Evolutionary conservation across 139 green algal genomes (phyloP).

Genomic region (Pseudopediastrum boryanum): DNA sequence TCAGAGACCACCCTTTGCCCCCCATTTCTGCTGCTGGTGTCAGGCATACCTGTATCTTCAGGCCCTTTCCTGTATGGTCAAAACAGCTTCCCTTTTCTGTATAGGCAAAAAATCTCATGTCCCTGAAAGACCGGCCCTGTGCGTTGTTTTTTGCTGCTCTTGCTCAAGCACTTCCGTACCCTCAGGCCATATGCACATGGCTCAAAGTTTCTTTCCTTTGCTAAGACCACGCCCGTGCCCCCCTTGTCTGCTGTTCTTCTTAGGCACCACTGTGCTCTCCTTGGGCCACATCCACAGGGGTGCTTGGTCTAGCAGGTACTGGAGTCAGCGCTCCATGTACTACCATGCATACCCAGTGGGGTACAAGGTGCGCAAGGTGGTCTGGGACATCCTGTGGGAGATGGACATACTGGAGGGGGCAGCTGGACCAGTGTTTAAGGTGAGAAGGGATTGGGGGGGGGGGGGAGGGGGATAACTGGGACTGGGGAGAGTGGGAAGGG

Average conservation of each 20-base stretch:
- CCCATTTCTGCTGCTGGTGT: too few relatives aligned
- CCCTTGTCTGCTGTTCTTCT: not conserved
- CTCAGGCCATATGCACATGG: too few relatives aligned
- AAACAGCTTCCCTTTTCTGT: not conserved
- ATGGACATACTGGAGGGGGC: conserved; percentile 12
- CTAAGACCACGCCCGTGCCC: too few relatives aligned
- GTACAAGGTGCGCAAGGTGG: conserved; percentile 1
- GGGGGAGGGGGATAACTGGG: too few relatives aligned
- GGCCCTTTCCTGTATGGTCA: not conserved
- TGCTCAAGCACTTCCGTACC: not conserved
- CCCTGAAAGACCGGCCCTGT: not conserved
- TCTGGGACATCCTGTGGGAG: not conserved
- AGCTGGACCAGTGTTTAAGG: not conserved
- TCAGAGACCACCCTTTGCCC: too few relatives aligned
- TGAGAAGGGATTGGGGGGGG: too few relatives aligned
- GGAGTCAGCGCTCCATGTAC: not conserved
- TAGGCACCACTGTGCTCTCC: conserved; percentile 5
- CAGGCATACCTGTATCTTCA: too few relatives aligned
- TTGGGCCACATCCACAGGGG: conserved; percentile 6
- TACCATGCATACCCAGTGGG: conserved; percentile 7
- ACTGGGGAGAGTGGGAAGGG: too few relatives aligned
- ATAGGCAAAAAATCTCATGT: not conserved
- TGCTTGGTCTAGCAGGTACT: not conserved
- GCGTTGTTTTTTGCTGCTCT: not conserved
- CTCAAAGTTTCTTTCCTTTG: too few relatives aligned